Base-by-base conservation (phyloP, 129 eudicot species). In the Centrapalus pauciflorus region DNA sequence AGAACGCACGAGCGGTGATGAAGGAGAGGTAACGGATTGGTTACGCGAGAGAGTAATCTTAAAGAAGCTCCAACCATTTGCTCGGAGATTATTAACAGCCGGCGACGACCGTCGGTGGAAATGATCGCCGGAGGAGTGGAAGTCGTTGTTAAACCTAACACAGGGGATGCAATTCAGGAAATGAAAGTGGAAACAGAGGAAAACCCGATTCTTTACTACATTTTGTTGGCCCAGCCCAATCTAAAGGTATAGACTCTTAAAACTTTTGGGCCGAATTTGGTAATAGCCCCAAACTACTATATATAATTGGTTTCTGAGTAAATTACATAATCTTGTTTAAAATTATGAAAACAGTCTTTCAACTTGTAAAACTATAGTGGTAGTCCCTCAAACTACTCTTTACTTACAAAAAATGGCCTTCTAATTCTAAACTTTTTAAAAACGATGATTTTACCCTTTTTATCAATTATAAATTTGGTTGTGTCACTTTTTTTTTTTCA, bases 21-120 rank as follows among this genome's bases (percentile, higher is more conserved):
- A 61, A 81, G 67, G 56, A 75, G 61, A n/a, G 84, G 50, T 51
- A 74, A 21, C 23, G 85, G 82, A 62, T 72, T 61, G 64, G 80
- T 51, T 75, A 83, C 64, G 63, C 79, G 80, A 12, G 62, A 77
- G 71, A 78, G 59, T 27, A 86, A 48, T 77, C 86, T 76, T 69
- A 87, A 60, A 1, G 77, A 62, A 52, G 71, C 64, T 73, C 64
- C 55, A 10, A 26, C 43, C 77, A 73, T 73, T 26, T 63, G 46
- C 0, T 38, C 33, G 55, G 64, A 11, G 17, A 50, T 38, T 61
- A 29, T 7, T 55, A 26, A 4, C 5, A 2, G 24, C 55, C 70
- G 55, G 64, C 10, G 70, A 50, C 17, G 48, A 21, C 50, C 20
- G 66, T 55, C 65, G 74, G 41, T 34, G 66, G 74, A 69, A 41